These are phyloP conservation scores for Colletotrichum paranaense DNA, from an alignment of 2,329 filamentous ascomycete species.

Conservation along the genomic window DNA sequence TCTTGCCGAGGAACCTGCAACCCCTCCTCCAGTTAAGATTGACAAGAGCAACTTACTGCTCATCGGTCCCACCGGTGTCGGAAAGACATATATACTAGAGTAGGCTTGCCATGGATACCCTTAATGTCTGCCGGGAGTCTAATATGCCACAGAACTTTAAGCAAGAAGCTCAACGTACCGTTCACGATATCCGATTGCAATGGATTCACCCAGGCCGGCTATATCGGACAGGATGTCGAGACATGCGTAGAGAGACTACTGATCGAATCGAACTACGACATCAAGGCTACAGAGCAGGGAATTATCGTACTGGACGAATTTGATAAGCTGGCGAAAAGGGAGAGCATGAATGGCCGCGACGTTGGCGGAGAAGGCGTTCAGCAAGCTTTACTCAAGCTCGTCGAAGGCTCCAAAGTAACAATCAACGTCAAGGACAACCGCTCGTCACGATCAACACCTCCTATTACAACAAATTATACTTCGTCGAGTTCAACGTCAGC, in stretches of 20 bases:
- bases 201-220: conserved; percentile 94
- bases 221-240: conserved; percentile 98
- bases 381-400: conserved; percentile 93
- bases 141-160: conserved; percentile 76
- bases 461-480: conserved; percentile 65
- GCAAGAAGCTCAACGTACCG: conserved; percentile 92
- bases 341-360: conserved; percentile 89
- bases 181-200: conserved; percentile 97
- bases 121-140: conserved; percentile 10
- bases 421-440: conserved; percentile 87
- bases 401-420: conserved; percentile 94
- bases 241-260: conserved; percentile 91
- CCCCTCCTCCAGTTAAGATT: conserved; percentile 72
- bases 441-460: conserved; percentile 63
- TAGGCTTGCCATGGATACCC: conserved; percentile 46
- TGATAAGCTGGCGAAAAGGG: conserved; percentile 93
- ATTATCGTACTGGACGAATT: conserved; percentile 98
- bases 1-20: conserved; percentile 57
- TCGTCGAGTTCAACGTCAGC: conserved; percentile 57
- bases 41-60: conserved; percentile 96
- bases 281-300: conserved; percentile 85
- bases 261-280: conserved; percentile 90
- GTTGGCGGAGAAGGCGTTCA: conserved; percentile 97
- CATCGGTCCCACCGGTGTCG: conserved; percentile 92
- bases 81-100: conserved; percentile 94